Evolutionary conservation across 805 yeast species (phyloP).

Genomic region (Ogataea kodamae): DNA sequence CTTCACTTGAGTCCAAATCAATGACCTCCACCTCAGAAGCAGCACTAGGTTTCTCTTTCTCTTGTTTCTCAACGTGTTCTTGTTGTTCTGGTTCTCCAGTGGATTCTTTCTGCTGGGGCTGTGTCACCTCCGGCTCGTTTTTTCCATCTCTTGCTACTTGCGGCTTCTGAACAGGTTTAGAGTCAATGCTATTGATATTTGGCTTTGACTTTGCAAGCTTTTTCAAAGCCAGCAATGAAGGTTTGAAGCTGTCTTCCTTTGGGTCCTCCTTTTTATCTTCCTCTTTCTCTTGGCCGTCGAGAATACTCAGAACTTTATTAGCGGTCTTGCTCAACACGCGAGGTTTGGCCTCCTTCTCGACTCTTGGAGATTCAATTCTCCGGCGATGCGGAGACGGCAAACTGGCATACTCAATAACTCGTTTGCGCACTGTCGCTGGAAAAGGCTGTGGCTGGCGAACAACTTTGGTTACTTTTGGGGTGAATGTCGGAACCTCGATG

Average conservation of each 20-base stretch:
- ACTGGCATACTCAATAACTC: slow-evolving; percentile 29
- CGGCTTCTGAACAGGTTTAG: background rate
- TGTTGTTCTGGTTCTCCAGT: slow-evolving; percentile 3
- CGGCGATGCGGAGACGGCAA: slow-evolving; percentile 28
- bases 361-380: slow-evolving; percentile 29
- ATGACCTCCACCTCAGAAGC: slow-evolving; percentile 1
- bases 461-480: slow-evolving; percentile 17
- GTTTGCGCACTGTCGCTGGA: slow-evolving; percentile 23
- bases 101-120: no score
- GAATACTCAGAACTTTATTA: slow-evolving; percentile 20
- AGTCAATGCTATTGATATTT: no score
- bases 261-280: slow-evolving; percentile 1
- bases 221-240: background rate
- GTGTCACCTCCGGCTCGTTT: slow-evolving; percentile 5
- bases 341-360: slow-evolving; percentile 12
- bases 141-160: no score
- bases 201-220: background rate
- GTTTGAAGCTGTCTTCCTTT: background rate
- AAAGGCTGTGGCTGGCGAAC: slow-evolving; percentile 12
- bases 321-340: slow-evolving; percentile 27
- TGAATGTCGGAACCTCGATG: slow-evolving; percentile 26
- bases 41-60: slow-evolving; percentile 2
- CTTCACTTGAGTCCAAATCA: slow-evolving; percentile 1
- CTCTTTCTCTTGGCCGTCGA: slow-evolving; percentile 13
- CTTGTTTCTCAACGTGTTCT: slow-evolving; percentile 5